Evolutionary conservation across 108 stramenopile species (phyloP).

Genomic region (Skeletonema potamos): DNA sequence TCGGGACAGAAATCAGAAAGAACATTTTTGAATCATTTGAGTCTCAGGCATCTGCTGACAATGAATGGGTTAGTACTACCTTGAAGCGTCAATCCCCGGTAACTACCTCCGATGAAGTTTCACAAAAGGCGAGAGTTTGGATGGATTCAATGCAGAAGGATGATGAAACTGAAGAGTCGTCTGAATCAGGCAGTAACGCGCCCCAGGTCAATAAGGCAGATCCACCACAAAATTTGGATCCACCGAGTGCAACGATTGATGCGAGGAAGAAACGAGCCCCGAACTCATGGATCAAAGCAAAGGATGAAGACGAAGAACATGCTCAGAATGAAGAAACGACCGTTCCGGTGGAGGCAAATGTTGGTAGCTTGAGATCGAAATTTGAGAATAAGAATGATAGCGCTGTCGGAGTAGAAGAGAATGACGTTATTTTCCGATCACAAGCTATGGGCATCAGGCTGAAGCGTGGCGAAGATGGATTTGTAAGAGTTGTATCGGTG

Average conservation of each 20-base stretch:
- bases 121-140: constrained; percentile 21
- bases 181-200: constrained; percentile 14
- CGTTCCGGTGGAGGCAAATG: neutral
- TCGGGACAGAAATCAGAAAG: constrained; percentile 1
- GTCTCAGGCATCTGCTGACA: constrained; percentile 24
- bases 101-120: neutral
- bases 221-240: constrained; percentile 17
- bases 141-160: constrained; percentile 29
- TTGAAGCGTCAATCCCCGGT: neutral
- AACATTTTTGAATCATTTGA: constrained; percentile 17
- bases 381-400: constrained; percentile 4
- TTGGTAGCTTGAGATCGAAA: constrained; percentile 5
- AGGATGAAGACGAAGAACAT: neutral
- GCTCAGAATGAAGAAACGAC: neutral
- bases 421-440: constrained; percentile 38
- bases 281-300: neutral
- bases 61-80: constrained; percentile 3
- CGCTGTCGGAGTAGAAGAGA: constrained; percentile 4
- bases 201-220: constrained; percentile 16
- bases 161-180: constrained; percentile 2
- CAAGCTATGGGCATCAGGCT: constrained; percentile 41
- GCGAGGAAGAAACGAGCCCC: constrained; percentile 8
- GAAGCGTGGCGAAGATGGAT: constrained; percentile 46
- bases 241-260: constrained; percentile 15
- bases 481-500: constrained; percentile 42